Evolutionary conservation across 768 basidiomycete species (phyloP).

Genomic region (Myochromella boudieri): DNA sequence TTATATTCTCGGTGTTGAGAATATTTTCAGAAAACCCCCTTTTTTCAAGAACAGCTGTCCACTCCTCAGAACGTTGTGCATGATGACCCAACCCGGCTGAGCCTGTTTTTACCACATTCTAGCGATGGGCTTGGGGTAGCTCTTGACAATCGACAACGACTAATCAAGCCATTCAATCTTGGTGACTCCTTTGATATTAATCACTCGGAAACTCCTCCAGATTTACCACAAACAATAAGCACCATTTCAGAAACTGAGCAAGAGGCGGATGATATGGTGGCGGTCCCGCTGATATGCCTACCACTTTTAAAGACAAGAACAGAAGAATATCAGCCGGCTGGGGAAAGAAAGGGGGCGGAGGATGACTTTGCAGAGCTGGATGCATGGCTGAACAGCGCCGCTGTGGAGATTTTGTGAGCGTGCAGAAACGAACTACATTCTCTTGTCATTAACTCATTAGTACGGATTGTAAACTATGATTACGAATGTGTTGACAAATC

Average conservation of each 20-base stretch:
- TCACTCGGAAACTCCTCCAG: slow-evolving; percentile 6
- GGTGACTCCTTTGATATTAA: slow-evolving; percentile 16
- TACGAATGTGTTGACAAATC: slow-evolving; percentile 12
- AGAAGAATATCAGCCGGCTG: neutral
- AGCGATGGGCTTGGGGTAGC: slow-evolving; percentile 3
- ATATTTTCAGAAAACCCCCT: too few species aligned
- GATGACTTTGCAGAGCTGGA: slow-evolving; percentile 68
- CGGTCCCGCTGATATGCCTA: neutral
- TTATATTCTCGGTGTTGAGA: too few species aligned
- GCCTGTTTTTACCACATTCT: slow-evolving; percentile 8
- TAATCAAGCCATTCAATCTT: neutral
- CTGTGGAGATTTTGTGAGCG: slow-evolving; percentile 49
- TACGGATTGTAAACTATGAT: neutral
- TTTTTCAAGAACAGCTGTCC: too few species aligned
- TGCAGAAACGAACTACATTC: neutral
- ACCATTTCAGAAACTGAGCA: slow-evolving; percentile 1
- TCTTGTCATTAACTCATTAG: slow-evolving; percentile 4
- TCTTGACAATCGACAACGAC: neutral
- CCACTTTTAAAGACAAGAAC: neutral
- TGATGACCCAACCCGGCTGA: too few species aligned
- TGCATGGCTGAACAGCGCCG: slow-evolving; percentile 66
- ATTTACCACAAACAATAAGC: slow-evolving; percentile 2
- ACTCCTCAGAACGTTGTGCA: too few species aligned
- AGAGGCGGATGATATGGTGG: neutral
- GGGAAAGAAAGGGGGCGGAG: slow-evolving; percentile 19